Evolutionary conservation across 2,329 filamentous ascomycete genomes (phyloP).

Genomic region (Fusarium sp.): DNA sequence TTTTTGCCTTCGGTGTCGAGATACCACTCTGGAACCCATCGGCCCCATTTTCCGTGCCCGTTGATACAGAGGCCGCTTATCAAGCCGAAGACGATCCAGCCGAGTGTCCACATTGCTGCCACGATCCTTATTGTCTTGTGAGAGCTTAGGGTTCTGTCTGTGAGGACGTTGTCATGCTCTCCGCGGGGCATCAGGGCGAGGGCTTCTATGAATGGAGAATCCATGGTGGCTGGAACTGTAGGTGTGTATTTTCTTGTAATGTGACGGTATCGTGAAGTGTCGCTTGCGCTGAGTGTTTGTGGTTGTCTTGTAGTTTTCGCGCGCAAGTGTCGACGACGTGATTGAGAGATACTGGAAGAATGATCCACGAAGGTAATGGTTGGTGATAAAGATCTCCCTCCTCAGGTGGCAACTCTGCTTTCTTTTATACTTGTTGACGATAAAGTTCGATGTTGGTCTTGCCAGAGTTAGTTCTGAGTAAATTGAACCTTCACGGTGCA

Average conservation of each 20-base stretch:
- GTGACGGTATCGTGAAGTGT: neutral
- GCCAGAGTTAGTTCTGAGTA: neutral
- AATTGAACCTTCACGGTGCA: neutral
- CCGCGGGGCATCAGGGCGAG: slow-evolving; percentile 2
- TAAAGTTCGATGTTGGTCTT: neutral
- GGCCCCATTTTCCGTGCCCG: slow-evolving; percentile 46
- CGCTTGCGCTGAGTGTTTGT: neutral
- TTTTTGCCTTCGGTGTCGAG: slow-evolving; percentile 44
- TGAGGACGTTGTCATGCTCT: slow-evolving; percentile 18
- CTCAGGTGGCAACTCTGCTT: neutral
- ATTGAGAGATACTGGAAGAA: slow-evolving; percentile 18
- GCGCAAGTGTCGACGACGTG: neutral
- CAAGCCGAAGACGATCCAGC: slow-evolving; percentile 51
- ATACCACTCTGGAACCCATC: slow-evolving; percentile 55
- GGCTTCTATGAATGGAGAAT: neutral
- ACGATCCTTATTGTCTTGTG: slow-evolving; percentile 42
- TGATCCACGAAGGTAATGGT: neutral
- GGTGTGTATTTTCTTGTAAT: neutral
- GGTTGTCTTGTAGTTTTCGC: neutral
- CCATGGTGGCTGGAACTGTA: neutral
- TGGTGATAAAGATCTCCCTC: neutral
- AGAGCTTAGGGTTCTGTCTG: slow-evolving; percentile 11
- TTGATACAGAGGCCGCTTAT: slow-evolving; percentile 53
- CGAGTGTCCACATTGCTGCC: slow-evolving; percentile 45
- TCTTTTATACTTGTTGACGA: neutral